Conservation (phyloP, 352 stramenopile genomes). For the Globisporangium parvum region DNA sequence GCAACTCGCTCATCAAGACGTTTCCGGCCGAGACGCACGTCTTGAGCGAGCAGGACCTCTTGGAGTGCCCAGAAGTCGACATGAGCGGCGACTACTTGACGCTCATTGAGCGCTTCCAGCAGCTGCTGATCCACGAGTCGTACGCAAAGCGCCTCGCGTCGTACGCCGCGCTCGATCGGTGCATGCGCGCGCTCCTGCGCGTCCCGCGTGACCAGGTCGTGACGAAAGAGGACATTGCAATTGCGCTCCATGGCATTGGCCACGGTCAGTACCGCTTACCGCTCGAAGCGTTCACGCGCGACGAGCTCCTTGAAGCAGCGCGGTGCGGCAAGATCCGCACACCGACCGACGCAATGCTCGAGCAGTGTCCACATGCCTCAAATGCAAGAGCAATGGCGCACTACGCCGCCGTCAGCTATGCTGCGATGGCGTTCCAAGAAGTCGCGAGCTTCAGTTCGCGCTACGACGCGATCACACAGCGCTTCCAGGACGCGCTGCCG, state of each 20-base stretch:
- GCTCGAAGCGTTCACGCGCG: constrained; percentile 52
- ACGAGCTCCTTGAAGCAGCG: constrained; percentile 50
- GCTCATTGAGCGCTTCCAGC: constrained; percentile 61
- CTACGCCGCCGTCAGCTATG: constrained; percentile 58
- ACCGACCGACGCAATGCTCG: constrained; percentile 38
- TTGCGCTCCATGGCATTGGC: constrained; percentile 30
- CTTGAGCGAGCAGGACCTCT: constrained; percentile 32
- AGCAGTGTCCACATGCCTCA: constrained; percentile 32
- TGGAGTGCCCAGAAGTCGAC: constrained; percentile 55
- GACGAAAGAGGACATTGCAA: constrained; percentile 68
- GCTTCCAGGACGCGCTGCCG: constrained; percentile 37
- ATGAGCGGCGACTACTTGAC: constrained; percentile 63
- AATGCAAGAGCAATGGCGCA: constrained; percentile 63
- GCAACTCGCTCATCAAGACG: constrained; percentile 64
- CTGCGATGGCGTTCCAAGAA: constrained; percentile 55
- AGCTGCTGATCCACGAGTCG: constrained; percentile 57
- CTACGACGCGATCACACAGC: constrained; percentile 28
- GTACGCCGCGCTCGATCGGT: constrained; percentile 61
- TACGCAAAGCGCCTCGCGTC: constrained; percentile 52
- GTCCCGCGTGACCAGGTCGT: constrained; percentile 38
- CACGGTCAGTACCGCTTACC: constrained; percentile 34
- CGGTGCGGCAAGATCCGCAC: constrained; percentile 39
- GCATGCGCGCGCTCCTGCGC: constrained; percentile 44
- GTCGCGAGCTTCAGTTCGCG: constrained; percentile 44
- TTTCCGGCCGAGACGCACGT: constrained; percentile 48